Conservation (phyloP, 2,329 filamentous ascomycete genomes). For the Stagonosporopsis vannaccii region DNA sequence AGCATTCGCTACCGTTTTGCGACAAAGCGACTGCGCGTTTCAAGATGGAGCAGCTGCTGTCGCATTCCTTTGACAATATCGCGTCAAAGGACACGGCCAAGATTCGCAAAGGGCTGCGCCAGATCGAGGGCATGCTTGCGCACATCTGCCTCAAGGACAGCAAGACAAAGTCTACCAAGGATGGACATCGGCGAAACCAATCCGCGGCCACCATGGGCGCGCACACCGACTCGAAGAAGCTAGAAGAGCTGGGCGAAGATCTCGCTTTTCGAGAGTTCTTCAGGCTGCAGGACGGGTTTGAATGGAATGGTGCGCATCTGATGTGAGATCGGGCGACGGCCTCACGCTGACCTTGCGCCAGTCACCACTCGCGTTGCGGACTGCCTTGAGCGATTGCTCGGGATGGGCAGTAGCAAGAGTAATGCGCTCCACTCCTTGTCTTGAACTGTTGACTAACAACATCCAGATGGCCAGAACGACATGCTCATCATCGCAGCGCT, state of each 20-base stretch:
- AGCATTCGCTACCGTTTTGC: constrained; percentile 8
- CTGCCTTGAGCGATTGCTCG: constrained; percentile 85
- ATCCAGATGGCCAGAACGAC: constrained; percentile 78
- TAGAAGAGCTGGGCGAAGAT: constrained; percentile 77
- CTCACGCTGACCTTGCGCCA: constrained; percentile 33
- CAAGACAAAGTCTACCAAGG: constrained; percentile 42
- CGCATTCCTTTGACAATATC: constrained; percentile 94
- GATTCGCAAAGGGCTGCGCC: constrained; percentile 90
- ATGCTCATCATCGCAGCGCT: constrained; percentile 86
- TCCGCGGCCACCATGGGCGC: constrained; percentile 48
- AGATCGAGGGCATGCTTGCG: constrained; percentile 91
- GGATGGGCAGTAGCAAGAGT: constrained; percentile 68
- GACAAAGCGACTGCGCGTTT: constrained; percentile 12
- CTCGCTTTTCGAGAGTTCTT: constrained; percentile 96
- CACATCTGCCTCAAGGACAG: constrained; percentile 82
- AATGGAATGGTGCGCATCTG: constrained; percentile 77
- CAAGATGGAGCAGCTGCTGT: constrained; percentile 87
- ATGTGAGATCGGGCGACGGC: neutral
- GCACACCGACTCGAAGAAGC: constrained; percentile 52
- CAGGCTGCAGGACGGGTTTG: constrained; percentile 94
- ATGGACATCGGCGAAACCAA: constrained; percentile 45
- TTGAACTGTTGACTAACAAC: constrained; percentile 15
- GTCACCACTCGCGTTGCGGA: constrained; percentile 85
- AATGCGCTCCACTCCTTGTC: constrained; percentile 1
- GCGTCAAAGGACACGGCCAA: constrained; percentile 90